A percentile compares a stretch with the other conserved stretches of the same genome.
phyloP scores from a whole-genome alignment of 768 basidiomycete genomes.

The Omphalotus guepiniiformis region DNA sequence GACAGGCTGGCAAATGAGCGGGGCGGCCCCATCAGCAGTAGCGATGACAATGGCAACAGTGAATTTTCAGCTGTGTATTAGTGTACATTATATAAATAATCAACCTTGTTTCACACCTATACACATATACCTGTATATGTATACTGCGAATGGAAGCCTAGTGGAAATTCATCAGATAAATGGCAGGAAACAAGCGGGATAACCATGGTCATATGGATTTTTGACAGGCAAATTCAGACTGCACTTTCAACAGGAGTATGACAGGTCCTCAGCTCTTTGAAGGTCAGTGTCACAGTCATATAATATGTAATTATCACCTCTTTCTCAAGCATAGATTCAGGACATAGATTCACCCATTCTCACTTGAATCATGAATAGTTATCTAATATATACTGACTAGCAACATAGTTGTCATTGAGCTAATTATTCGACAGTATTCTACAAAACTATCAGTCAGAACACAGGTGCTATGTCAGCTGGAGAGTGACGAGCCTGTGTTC shows the following conservation, averaged over 20 bases:
- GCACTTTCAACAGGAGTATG: neutral
- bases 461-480: neutral
- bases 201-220: no score
- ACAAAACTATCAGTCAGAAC: neutral
- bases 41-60: no score
- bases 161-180: no score
- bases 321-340: neutral
- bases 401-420: neutral
- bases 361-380: neutral
- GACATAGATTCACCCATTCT: neutral
- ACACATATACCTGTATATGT: no score
- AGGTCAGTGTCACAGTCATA: neutral
- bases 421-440: neutral
- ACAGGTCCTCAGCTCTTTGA: neutral
- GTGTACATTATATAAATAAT: no score
- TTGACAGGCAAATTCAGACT: no score
- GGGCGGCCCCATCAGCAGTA: no score
- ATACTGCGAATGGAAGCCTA: no score
- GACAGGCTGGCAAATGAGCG: no score
- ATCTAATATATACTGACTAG: neutral
- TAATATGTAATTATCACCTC: neutral
- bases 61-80: no score
- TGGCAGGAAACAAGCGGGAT: no score
- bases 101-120: no score
- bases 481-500: neutral